Base-by-base conservation (phyloP, 768 basidiomycete species). In the Lactarius deliciosus region DNA sequence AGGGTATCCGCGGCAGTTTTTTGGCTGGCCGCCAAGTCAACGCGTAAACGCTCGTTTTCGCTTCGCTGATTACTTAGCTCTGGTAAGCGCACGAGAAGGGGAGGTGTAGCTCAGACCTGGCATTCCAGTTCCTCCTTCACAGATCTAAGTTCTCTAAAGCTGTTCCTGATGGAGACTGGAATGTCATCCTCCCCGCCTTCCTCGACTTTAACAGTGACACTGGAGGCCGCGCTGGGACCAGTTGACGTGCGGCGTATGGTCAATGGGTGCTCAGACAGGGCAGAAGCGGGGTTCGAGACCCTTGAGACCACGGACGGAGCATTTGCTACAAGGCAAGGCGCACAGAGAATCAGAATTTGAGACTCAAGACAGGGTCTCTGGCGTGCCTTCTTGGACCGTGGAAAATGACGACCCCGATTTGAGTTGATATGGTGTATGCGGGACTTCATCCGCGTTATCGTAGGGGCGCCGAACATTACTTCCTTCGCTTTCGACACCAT, bases 41-140 rank as follows among this genome's bases (percentile, higher is more conserved):
- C 58, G n/a, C 54, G 64, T 54, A 70, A 28, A 30, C 63, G 68
- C n/a, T 61, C 64, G 47, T 65, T 70, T 41, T 63, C 64, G 36
- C 53, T 8, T 20, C 70, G 64, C 70, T 70, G 45, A 38, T 34
- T 36, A 13, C 53, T 47, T 38, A 40, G 53, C 3, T 69, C 28
- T 40, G 43, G 56, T 32, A 20, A 61, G 43, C 38, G 54, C 40
- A 22, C 45, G 13, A 18, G 22, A 25, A 57, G 50, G 38, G 7
- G 11, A 45, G 57, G 32, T 41, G 10, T 22, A 18, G 13, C 15
- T 22, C 64, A 25, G 40, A 68, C 66, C 66, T 68, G 66, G 36
- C n/a, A 58, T 47, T 68, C 66, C 15, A 68, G 43, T 20, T 68
- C 66, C 47, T 68, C 66, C 41, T 68, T 68, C 20, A 68, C 58